Percentiles rank a stretch among this genome's conserved stretches.
Conservation (phyloP, 1,139 yeast species). For the Geotrichum klebahnii region DNA sequence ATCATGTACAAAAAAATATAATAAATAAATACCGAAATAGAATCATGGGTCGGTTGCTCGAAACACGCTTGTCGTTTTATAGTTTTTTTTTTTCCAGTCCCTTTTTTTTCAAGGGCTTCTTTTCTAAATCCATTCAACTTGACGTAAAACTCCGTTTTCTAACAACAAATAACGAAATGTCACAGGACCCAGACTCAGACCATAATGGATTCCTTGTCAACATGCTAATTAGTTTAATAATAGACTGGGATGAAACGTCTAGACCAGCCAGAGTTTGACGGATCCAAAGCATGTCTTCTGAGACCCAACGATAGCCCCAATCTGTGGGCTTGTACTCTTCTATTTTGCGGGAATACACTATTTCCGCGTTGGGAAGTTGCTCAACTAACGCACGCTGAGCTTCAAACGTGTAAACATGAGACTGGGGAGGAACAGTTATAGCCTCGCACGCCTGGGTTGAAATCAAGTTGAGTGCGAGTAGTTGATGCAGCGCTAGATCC, state of each 20-base stretch:
- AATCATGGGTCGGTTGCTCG: too few species aligned
- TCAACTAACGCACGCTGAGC: slow-evolving; percentile 23
- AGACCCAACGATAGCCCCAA: slow-evolving; percentile 32
- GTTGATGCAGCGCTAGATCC: slow-evolving; percentile 30
- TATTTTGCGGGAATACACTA: slow-evolving; percentile 23
- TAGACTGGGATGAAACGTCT: slow-evolving; percentile 23
- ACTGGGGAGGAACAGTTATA: slow-evolving; percentile 29
- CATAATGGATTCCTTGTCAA: slow-evolving; percentile 27
- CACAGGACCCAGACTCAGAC: slow-evolving; percentile 24
- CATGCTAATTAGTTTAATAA: slow-evolving; percentile 22
- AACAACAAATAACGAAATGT: slow-evolving; percentile 28
- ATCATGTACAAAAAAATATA: too few species aligned
- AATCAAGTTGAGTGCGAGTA: slow-evolving; percentile 32
- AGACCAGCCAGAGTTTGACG: slow-evolving; percentile 22
- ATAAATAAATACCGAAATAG: not conserved
- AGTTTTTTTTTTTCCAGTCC: too few species aligned
- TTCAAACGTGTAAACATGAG: slow-evolving; percentile 24
- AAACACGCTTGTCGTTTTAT: too few species aligned
- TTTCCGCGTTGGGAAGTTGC: slow-evolving; percentile 23
- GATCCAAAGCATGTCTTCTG: slow-evolving; percentile 30
- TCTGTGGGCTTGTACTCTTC: slow-evolving; percentile 23
- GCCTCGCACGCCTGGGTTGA: slow-evolving; percentile 32
- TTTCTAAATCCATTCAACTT: too few species aligned
- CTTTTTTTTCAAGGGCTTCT: too few species aligned
- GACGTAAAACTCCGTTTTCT: slow-evolving; percentile 19